Conservation (phyloP, 257 asterid genomes). For the Fraxinus quadrangulata region DNA sequence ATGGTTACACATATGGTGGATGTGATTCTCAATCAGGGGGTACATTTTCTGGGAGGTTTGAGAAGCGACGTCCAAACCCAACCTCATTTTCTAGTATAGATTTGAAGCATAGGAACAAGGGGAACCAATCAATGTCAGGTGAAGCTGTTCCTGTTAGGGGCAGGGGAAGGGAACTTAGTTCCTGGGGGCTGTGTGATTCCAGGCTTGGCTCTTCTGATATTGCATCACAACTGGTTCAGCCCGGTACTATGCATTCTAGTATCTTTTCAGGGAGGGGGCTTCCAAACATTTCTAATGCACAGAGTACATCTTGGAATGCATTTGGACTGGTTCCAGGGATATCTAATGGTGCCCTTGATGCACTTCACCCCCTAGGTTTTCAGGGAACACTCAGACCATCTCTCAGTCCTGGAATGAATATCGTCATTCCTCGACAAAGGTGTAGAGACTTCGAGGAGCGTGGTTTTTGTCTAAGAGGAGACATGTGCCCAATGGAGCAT, state of each 20-base stretch:
- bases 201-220: conserved; percentile 74
- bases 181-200: conserved; percentile 72
- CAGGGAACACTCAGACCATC: conserved; percentile 71
- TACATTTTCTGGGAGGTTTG: conserved; percentile 53
- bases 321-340: conserved; percentile 83
- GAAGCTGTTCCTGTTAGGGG: conserved; percentile 64
- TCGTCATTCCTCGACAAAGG: conserved; percentile 73
- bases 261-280: conserved; percentile 78
- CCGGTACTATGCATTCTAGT: conserved; percentile 61
- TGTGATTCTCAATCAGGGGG: conserved; percentile 62
- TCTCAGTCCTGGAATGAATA: conserved; percentile 55
- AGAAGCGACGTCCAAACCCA: conserved; percentile 54
- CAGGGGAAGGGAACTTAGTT: conserved; percentile 68
- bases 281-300: conserved; percentile 59
- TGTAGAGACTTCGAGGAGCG: conserved; percentile 99
- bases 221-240: conserved; percentile 67
- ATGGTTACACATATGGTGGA: conserved; percentile 69
- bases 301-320: conserved; percentile 63
- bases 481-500: conserved; percentile 99
- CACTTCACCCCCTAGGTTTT: conserved; percentile 68
- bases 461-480: conserved; percentile 99
- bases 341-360: conserved; percentile 75
- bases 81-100: conserved; percentile 66
- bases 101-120: conserved; percentile 53
- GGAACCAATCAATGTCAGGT: conserved; percentile 54